Evolutionary conservation across 2,329 filamentous ascomycete genomes (phyloP), one percentile per base, ranked within the genome.

Genomic region (Paecilomyces fulvus): DNA sequence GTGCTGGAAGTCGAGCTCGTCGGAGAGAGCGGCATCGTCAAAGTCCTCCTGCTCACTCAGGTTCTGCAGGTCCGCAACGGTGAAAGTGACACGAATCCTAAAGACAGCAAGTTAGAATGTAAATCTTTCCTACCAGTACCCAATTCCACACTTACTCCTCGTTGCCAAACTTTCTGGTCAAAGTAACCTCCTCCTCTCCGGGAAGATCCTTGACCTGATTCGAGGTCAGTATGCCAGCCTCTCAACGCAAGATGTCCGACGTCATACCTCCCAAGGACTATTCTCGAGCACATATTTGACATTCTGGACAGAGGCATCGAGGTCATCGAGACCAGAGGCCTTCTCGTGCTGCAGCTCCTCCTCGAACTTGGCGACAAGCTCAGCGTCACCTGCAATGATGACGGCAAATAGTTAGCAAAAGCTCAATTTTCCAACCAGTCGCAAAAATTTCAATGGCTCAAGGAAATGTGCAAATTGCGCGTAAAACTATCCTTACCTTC

Each of bases 271-370:
- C 75, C 91, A 99, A 46, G 87, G 83, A 69, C 87, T 86, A 77
- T 90, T 92, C 70, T 92, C 85, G 51, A 96, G 77, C 77, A 94
- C 96, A 71, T 94, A 89, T 76, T 91, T 87, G 75, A 95, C 96
- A 72, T 94, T 89, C 77, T 90, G 87, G 73, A 96, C 83, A 72
- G 86, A 89, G 61, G 85, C 81, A 46, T 90, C 87, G 63, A 88
- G 76, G 62, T 88, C 83, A 67, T 89, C 84, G 59, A 83, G 80
- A 75, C 87, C 86, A 75, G 91, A 86, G 69, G 92, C 86, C 67
- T 85, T 83, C 81, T 97, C 94, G 69, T 95, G 85, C 72, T 85
- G 78, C 63, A 95, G 80, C 79, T 96, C 92, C 69, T 84, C 86
- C 63, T 89, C 84, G 52, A 99, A 83, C 83, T 97, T 97, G 58